Conservation (phyloP, 2,329 filamentous ascomycete genomes). For the Fusarium ramigenum region DNA sequence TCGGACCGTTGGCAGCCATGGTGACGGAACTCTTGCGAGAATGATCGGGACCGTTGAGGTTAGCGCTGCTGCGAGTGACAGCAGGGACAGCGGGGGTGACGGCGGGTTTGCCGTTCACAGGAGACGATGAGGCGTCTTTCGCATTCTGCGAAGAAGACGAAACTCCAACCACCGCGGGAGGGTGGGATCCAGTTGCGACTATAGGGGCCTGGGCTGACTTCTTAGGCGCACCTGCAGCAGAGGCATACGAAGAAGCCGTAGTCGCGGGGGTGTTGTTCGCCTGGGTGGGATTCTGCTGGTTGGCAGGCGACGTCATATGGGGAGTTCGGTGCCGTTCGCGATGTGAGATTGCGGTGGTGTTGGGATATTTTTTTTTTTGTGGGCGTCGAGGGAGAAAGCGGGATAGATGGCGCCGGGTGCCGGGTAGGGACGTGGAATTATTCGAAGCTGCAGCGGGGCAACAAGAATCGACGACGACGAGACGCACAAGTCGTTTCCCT, state of each 20-base stretch:
- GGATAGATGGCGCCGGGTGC: conserved; percentile 38
- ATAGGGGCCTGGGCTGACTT: conserved; percentile 69
- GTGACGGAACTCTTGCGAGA: conserved; percentile 89
- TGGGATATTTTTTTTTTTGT: conserved; percentile 37
- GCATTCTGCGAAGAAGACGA: conserved; percentile 64
- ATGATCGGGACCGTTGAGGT: conserved; percentile 81
- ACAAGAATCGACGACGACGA: conserved; percentile 26
- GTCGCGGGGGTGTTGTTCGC: conserved; percentile 67
- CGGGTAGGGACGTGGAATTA: conserved; percentile 33
- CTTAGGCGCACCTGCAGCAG: conserved; percentile 70
- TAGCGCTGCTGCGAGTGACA: conserved; percentile 70
- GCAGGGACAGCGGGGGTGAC: conserved; percentile 75
- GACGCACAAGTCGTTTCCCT: conserved; percentile 21
- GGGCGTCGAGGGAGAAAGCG: conserved; percentile 37
- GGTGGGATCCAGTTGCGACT: conserved; percentile 65
- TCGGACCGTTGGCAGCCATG: conserved; percentile 85
- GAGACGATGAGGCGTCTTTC: conserved; percentile 74
- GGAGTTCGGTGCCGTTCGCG: conserved; percentile 44
- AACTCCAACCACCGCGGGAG: conserved; percentile 65
- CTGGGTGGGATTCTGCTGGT: conserved; percentile 63
- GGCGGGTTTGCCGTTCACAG: conserved; percentile 84
- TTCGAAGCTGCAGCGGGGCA: conserved; percentile 36
- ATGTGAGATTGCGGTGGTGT: conserved; percentile 41
- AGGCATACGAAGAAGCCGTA: conserved; percentile 72
- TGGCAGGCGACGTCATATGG: conserved; percentile 70